Evolutionary conservation across 179 eudicot species (phyloP).

Genomic region (Carnegiea gigantea): DNA sequence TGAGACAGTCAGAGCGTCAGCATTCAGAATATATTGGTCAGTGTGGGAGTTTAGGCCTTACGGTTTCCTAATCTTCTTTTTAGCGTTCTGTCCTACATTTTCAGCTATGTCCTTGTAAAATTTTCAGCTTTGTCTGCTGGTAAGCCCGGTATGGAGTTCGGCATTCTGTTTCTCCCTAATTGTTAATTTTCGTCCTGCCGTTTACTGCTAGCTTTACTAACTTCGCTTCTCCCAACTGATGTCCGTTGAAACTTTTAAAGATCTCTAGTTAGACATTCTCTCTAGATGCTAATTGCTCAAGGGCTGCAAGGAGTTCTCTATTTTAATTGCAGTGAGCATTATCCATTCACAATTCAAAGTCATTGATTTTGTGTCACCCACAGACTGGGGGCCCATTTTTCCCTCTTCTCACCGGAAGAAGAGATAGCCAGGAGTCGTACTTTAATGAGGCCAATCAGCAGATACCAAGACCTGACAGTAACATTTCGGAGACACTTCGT

Average conservation of each 20-base stretch:
- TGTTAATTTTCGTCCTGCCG: background rate
- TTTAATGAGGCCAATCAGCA: constrained; percentile 28
- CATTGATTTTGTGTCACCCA: background rate
- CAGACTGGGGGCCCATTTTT: constrained; percentile 50
- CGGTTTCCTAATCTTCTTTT: too few relatives aligned
- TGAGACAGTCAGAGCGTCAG: background rate
- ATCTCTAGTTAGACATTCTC: background rate
- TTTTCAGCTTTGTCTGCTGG: too few relatives aligned
- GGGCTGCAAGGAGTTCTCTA: background rate
- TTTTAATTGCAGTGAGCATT: background rate
- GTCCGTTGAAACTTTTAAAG: background rate
- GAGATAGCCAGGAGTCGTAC: constrained; percentile 37
- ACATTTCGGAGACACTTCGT: constrained; percentile 30
- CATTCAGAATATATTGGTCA: background rate
- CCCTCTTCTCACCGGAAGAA: constrained; percentile 45
- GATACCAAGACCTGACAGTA: constrained; percentile 42
- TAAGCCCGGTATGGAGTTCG: too few relatives aligned
- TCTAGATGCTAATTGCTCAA: background rate
- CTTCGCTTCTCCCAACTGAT: background rate
- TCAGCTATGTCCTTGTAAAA: background rate
- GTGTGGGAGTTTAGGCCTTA: background rate
- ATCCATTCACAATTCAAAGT: background rate
- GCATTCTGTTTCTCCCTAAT: too few relatives aligned
- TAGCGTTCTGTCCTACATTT: background rate
- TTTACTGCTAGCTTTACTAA: background rate